Evolutionary conservation across 2,329 filamentous ascomycete genomes (phyloP).

Genomic region (Coniochaeta hoffmannii): DNA sequence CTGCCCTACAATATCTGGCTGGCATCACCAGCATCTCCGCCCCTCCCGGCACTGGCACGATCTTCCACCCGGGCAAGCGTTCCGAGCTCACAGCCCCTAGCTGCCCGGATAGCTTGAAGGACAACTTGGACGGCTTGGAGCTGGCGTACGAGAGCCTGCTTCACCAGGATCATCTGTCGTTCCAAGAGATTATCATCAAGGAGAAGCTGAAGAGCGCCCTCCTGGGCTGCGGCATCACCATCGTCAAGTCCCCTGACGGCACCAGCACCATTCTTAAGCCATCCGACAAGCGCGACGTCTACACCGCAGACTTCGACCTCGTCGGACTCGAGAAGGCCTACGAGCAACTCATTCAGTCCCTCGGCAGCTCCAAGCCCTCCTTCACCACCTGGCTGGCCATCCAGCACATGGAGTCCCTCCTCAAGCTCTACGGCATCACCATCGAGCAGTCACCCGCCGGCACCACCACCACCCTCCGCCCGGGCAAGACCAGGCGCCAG

Average conservation of each 20-base stretch:
- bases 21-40: constrained; percentile 13
- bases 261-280: constrained; percentile 24
- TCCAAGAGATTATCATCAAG: constrained; percentile 11
- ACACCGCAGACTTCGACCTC: constrained; percentile 16
- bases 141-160: constrained; percentile 13
- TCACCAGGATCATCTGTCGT: constrained; percentile 9
- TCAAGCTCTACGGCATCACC: constrained; percentile 25
- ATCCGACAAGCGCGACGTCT: constrained; percentile 15
- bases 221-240: constrained; percentile 25
- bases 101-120: constrained; percentile 67
- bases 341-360: constrained; percentile 11
- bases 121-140: constrained; percentile 67
- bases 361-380: constrained; percentile 6
- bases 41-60: constrained; percentile 11
- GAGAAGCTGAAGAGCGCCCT: constrained; percentile 16
- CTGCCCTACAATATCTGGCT: constrained; percentile 11
- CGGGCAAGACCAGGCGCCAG: constrained; percentile 11
- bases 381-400: constrained; percentile 10
- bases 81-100: constrained; percentile 9
- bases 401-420: constrained; percentile 13
- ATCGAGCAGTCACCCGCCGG: constrained; percentile 25
- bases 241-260: constrained; percentile 24
- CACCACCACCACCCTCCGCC: constrained; percentile 23
- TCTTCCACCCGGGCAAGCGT: constrained; percentile 16
- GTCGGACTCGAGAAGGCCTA: constrained; percentile 14